A percentile compares a stretch with the other conserved stretches of the same genome.
These are phyloP conservation scores for Croton setiger DNA, from an alignment of 441 rosid species.

Conservation along the genomic window DNA sequence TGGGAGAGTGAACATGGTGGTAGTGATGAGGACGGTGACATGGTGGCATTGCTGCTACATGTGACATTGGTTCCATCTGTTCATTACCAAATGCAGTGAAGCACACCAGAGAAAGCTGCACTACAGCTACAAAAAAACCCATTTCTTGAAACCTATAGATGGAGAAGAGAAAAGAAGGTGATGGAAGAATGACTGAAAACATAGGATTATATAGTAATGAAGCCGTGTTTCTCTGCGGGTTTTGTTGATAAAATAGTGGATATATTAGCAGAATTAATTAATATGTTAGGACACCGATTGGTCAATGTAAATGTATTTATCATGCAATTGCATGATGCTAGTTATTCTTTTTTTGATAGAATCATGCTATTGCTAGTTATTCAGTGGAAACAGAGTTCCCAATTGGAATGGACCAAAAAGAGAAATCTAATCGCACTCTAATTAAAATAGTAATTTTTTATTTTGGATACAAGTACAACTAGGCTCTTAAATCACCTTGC, in stretches of 20 bases:
- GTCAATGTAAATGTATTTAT: too few relatives aligned
- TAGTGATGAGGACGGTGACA: background rate
- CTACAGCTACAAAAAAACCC: slow-evolving; percentile 22
- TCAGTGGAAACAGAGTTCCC: too few relatives aligned
- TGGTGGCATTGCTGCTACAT: slow-evolving; percentile 14
- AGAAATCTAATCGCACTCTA: too few relatives aligned
- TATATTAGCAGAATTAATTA: too few relatives aligned
- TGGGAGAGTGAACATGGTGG: background rate
- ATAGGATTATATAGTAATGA: slow-evolving; percentile 24
- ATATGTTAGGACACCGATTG: too few relatives aligned
- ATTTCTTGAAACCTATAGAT: background rate
- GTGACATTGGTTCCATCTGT: slow-evolving; percentile 14
- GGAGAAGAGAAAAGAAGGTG: background rate
- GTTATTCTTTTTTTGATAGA: too few relatives aligned
- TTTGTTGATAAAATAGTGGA: slow-evolving; percentile 12
- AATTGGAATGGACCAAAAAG: too few relatives aligned
- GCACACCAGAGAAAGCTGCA: slow-evolving; percentile 30
- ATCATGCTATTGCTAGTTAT: too few relatives aligned
- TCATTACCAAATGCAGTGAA: slow-evolving; percentile 21
- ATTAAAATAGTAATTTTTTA: too few relatives aligned
- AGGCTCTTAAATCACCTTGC: too few relatives aligned
- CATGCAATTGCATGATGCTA: too few relatives aligned
- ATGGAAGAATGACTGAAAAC: background rate
- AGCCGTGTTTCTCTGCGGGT: slow-evolving; percentile 32
- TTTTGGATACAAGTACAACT: too few relatives aligned